Evolutionary conservation across 495 filamentous ascomycete genomes (phyloP).

Genomic region (Cairneyella variabilis): DNA sequence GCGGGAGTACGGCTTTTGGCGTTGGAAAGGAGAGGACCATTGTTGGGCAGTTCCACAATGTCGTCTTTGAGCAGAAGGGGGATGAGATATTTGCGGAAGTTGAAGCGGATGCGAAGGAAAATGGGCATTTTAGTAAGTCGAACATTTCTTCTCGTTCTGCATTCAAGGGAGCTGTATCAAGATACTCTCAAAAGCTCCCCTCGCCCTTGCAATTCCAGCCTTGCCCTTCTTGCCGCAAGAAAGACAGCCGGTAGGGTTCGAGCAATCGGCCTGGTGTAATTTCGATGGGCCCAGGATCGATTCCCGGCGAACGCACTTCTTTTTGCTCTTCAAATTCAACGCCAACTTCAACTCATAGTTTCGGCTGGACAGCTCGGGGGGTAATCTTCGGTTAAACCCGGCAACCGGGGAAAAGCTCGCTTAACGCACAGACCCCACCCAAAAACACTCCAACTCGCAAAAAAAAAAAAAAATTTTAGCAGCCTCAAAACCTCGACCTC

Average conservation of each 20-base stretch:
- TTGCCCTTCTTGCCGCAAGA: too few relatives aligned
- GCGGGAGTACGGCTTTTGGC: constrained; percentile 66
- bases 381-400: too few relatives aligned
- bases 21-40: constrained; percentile 47
- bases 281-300: constrained; percentile 27
- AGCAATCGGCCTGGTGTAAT: not conserved
- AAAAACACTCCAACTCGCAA: too few relatives aligned
- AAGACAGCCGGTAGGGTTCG: constrained; percentile 10
- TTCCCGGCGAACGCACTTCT: constrained; percentile 23
- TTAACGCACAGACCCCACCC: too few relatives aligned
- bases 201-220: too few relatives aligned
- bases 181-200: too few relatives aligned
- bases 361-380: too few relatives aligned
- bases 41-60: constrained; percentile 77
- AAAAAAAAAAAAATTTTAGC: too few relatives aligned
- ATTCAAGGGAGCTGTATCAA: too few relatives aligned
- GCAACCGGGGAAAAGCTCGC: too few relatives aligned
- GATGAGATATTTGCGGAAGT: constrained; percentile 70
- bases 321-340: constrained; percentile 14
- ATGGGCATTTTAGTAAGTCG: constrained; percentile 56
- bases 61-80: constrained; percentile 80
- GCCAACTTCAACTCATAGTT: too few relatives aligned
- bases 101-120: constrained; percentile 60
- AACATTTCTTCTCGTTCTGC: not conserved
- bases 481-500: too few relatives aligned